These are phyloP conservation scores for Aphanomyces cochlioides DNA, from an alignment of 352 stramenopile genomes.

Conservation along the genomic window DNA sequence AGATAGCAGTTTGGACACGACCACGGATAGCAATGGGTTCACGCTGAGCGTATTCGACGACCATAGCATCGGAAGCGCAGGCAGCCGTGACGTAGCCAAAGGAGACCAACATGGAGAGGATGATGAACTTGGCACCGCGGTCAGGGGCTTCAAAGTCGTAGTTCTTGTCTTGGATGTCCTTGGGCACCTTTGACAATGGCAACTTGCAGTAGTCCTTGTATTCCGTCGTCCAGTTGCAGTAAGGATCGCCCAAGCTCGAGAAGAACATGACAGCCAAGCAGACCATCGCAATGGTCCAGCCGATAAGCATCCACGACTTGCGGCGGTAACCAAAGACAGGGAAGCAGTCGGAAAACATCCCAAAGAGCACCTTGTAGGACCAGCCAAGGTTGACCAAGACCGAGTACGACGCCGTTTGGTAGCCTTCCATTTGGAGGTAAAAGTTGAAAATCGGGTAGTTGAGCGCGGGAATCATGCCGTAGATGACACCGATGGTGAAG, in stretches of 20 bases:
- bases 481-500: slow-evolving; percentile 13
- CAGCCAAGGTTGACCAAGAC: slow-evolving; percentile 44
- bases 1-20: slow-evolving; percentile 39
- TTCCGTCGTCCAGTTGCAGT: neutral
- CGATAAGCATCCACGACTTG: slow-evolving; percentile 51
- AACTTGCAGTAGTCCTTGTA: neutral
- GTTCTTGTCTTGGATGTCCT: neutral
- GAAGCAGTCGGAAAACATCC: slow-evolving; percentile 46
- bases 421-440: slow-evolving; percentile 17
- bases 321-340: slow-evolving; percentile 49
- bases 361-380: slow-evolving; percentile 57
- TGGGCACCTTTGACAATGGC: neutral
- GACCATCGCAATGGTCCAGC: slow-evolving; percentile 34
- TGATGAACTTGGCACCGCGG: slow-evolving; percentile 44
- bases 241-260: slow-evolving; percentile 8
- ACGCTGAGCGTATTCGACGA: slow-evolving; percentile 38
- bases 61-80: slow-evolving; percentile 36
- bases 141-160: slow-evolving; percentile 39
- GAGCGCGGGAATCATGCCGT: slow-evolving; percentile 14
- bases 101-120: slow-evolving; percentile 53
- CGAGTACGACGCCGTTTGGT: slow-evolving; percentile 39
- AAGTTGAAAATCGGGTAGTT: slow-evolving; percentile 7
- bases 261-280: neutral
- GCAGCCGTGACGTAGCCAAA: slow-evolving; percentile 46
- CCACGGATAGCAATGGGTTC: slow-evolving; percentile 36